These are phyloP conservation scores for Coleophoma eucalyptorum DNA, from an alignment of 2,329 filamentous ascomycete species.

Conservation along the genomic window DNA sequence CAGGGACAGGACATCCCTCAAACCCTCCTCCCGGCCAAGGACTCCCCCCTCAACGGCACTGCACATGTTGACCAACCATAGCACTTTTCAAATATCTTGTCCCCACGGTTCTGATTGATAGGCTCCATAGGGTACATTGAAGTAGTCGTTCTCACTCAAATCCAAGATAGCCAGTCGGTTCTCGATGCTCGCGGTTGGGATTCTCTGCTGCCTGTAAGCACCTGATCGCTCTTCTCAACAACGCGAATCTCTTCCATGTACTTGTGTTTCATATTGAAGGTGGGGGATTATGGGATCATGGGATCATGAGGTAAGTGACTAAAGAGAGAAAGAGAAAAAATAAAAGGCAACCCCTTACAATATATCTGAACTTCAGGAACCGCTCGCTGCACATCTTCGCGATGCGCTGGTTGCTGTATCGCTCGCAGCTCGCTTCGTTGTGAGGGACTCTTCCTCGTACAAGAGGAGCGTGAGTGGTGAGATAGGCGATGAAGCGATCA, in stretches of 20 bases:
- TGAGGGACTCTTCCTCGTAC: slow-evolving; percentile 13
- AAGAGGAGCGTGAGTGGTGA: slow-evolving; percentile 21
- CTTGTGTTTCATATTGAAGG: too few relatives aligned
- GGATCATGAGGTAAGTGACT: too few relatives aligned
- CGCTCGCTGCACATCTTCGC: slow-evolving; percentile 10
- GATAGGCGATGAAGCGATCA: slow-evolving; percentile 23
- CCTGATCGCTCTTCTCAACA: too few relatives aligned
- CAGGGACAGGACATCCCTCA: too few relatives aligned
- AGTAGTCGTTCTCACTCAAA: slow-evolving; percentile 19
- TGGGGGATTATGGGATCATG: too few relatives aligned
- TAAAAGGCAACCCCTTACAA: slow-evolving; percentile 9
- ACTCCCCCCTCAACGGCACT: too few relatives aligned
- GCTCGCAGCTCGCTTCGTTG: slow-evolving; percentile 14
- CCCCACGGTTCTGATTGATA: slow-evolving; percentile 19
- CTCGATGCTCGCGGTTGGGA: slow-evolving; percentile 9
- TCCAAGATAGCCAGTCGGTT: slow-evolving; percentile 17
- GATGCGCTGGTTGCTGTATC: slow-evolving; percentile 19
- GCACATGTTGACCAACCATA: too few relatives aligned
- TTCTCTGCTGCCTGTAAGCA: not conserved
- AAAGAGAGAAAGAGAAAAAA: not conserved
- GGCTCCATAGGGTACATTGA: slow-evolving; percentile 18
- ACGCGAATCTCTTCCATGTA: too few relatives aligned
- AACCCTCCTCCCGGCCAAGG: too few relatives aligned
- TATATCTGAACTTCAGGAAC: slow-evolving; percentile 13
- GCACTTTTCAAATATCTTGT: slow-evolving; percentile 10